These are phyloP conservation scores for Paramecium biaurelia DNA, from an alignment of 73 alveolate species.

Conservation along the genomic window DNA sequence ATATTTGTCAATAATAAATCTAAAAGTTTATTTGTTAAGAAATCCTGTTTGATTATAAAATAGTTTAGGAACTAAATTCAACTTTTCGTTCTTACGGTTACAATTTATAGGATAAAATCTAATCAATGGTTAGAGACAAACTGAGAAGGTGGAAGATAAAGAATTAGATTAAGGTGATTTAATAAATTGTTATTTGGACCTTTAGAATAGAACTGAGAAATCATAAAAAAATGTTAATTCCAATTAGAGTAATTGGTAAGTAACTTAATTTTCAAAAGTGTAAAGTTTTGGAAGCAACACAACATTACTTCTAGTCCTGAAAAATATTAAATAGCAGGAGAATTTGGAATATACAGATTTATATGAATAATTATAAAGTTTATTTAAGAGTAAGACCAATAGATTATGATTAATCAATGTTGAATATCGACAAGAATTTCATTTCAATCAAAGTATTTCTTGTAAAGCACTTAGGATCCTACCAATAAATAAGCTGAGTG, in stretches of 20 bases:
- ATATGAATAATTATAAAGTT: conserved; percentile 40
- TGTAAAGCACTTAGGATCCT: conserved; percentile 16
- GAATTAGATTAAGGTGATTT: conserved; percentile 21
- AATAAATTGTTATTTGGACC: not conserved
- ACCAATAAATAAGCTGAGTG: conserved; percentile 56
- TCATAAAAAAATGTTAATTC: not conserved
- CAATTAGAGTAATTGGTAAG: not conserved
- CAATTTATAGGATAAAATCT: not conserved
- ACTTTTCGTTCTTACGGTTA: conserved; percentile 33
- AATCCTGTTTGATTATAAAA: not conserved
- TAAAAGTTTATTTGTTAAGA: not conserved
- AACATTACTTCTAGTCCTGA: not conserved
- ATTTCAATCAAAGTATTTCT: conserved; percentile 44
- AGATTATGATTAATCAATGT: conserved; percentile 57
- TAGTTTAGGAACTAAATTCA: conserved; percentile 33
- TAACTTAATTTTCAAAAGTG: not conserved
- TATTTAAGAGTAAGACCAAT: conserved; percentile 61
- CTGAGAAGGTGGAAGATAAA: not conserved
- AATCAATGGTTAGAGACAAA: not conserved
- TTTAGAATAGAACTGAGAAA: not conserved
- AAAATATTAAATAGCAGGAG: conserved; percentile 8
- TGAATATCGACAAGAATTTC: conserved; percentile 28
- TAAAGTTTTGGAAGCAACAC: not conserved
- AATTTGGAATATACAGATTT: not conserved
- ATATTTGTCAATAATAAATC: conserved; percentile 42